Evolutionary conservation across 345 rosid species (phyloP).

Genomic region (Durio zibethinus): DNA sequence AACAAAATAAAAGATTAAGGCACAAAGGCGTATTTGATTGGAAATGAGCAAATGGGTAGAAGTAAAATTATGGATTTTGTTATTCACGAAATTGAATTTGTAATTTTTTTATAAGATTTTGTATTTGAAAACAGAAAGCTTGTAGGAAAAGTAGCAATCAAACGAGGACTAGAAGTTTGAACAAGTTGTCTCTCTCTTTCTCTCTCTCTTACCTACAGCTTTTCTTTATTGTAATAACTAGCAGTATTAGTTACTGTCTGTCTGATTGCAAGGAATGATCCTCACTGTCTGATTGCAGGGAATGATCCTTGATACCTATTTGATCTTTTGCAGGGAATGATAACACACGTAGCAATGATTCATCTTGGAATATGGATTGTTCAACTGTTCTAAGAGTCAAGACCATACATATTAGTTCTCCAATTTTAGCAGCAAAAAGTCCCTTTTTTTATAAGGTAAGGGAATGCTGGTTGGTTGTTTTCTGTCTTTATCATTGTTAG

Average conservation of each 20-base stretch:
- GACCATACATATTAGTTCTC: constrained; percentile 68
- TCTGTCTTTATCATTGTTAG: background rate
- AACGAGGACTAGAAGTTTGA: background rate
- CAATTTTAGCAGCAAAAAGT: constrained; percentile 74
- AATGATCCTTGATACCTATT: background rate
- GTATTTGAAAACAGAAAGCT: background rate
- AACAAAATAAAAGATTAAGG: background rate
- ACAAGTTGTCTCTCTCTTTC: background rate
- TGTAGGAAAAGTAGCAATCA: background rate
- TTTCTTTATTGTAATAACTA: background rate
- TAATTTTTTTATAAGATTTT: background rate
- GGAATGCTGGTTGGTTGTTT: constrained; percentile 1
- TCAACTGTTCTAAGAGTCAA: constrained; percentile 43
- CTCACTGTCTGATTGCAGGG: background rate
- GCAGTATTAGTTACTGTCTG: background rate
- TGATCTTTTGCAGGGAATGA: constrained; percentile 37
- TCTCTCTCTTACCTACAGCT: background rate
- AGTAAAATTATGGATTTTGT: background rate
- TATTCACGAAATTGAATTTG: background rate
- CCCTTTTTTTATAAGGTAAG: constrained; percentile 74
- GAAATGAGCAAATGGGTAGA: background rate
- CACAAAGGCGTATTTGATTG: background rate
- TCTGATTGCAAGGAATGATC: background rate
- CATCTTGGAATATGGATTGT: constrained; percentile 38
- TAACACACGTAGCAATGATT: constrained; percentile 24